These are phyloP conservation scores for Colletotrichum brevisporum DNA, from an alignment of 2,329 filamentous ascomycete species.

Conservation along the genomic window DNA sequence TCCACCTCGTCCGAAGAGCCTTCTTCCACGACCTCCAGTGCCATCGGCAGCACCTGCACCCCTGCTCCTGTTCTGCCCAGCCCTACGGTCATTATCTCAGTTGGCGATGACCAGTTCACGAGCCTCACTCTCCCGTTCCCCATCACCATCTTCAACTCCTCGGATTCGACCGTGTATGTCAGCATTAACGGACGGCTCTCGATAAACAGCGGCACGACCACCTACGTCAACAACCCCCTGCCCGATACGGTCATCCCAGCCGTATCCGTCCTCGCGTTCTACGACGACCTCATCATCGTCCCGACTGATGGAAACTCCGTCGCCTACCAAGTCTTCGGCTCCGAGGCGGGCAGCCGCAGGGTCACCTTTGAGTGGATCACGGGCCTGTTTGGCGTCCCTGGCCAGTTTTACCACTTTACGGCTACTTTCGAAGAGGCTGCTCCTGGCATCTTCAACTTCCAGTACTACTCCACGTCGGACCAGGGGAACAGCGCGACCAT, in stretches of 20 bases:
- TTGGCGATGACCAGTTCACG: background rate
- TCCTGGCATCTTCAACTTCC: background rate
- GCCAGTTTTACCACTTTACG: constrained; percentile 11
- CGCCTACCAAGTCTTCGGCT: background rate
- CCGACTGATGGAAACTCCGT: background rate
- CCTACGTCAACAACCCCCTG: background rate
- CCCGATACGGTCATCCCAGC: background rate
- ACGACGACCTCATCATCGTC: background rate
- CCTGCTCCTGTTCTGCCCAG: background rate
- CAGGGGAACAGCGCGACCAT: background rate
- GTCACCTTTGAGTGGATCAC: constrained; percentile 9
- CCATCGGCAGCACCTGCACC: background rate
- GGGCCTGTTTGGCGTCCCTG: background rate
- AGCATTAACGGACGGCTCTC: constrained; percentile 13
- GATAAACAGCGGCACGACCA: background rate
- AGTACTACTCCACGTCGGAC: background rate
- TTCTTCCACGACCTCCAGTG: background rate
- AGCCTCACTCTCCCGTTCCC: background rate
- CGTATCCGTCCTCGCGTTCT: constrained; percentile 4
- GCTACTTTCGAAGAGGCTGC: constrained; percentile 9
- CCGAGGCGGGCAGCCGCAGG: background rate
- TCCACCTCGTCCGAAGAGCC: background rate
- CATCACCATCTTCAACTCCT: background rate
- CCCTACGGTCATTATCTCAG: background rate
- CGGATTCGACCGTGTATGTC: background rate